Base-by-base conservation (phyloP, 257 asterid species). In the Solanum sitiens region DNA sequence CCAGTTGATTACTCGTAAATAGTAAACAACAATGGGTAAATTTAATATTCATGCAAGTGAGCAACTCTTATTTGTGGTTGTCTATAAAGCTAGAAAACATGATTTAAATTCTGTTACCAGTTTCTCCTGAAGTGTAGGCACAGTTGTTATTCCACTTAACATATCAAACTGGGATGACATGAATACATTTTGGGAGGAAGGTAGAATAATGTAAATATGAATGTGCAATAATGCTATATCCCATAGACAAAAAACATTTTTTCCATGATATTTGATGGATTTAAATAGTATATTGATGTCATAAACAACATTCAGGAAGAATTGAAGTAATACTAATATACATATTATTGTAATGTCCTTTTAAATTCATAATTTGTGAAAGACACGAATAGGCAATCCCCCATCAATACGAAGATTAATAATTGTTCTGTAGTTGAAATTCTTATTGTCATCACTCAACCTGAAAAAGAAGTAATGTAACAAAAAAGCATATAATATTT, bases 381-480 rank as follows among this genome's bases (percentile, higher is more conserved):
- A 90, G 42, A 92, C 92, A 11, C 86, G 89, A 50, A 94, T 87
- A 30, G 73, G 89, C 32, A 93, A 93, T 30, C 92, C 96, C 11
- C 93, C 94, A 39, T 93, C 93, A 2, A 94, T 92, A 40, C 90
- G 94, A 87, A 93, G 96, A 90, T 84, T 93, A 90, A 94, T 86
- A 94, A 93, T 90, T 16, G 93, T 94, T 79, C 94, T 89, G 87
- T 94, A 94, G 80, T 92, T 91, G 8, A 89, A 92, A 10, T 20
- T 47, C 65, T 88, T 86, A 61, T 45, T 76, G 37, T 89, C 92
- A 59, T 92, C 94, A 53, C 89, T 89, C 53, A 92, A 59, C 89
- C 5, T 16, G 90, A 94, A 93, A 56, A 56, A 20, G 30, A 94
- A 94, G 89, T 59, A 88, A 59, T 85, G 86, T 83, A 91, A 61